phyloP scores from a whole-genome alignment of 495 filamentous ascomycete species.

The Trichocladium antarcticum region DNA sequence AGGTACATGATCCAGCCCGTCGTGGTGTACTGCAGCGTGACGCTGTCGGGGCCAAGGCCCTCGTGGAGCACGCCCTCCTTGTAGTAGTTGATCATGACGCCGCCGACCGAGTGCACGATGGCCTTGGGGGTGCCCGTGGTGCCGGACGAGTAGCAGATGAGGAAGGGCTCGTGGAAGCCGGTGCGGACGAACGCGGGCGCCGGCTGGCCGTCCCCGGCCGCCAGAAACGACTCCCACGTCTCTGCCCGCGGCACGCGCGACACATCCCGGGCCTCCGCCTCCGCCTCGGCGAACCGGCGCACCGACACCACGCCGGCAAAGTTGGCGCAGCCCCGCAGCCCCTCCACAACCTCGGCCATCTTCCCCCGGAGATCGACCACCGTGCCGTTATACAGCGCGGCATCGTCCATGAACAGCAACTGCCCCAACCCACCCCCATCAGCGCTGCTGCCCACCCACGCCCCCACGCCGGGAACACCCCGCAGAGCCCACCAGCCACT shows the following conservation, averaged over 20 bases:
- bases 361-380: slow-evolving; percentile 57
- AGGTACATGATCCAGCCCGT: slow-evolving; percentile 87
- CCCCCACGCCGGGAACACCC: too few species aligned
- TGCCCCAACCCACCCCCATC: too few species aligned
- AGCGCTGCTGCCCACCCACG: too few species aligned
- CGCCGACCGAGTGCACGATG: slow-evolving; percentile 61
- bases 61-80: slow-evolving; percentile 57
- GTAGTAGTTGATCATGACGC: slow-evolving; percentile 42
- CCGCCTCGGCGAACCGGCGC: slow-evolving; percentile 49
- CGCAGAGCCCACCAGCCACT: too few species aligned
- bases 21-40: slow-evolving; percentile 48
- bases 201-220: slow-evolving; percentile 26
- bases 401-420: slow-evolving; percentile 70
- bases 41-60: slow-evolving; percentile 36
- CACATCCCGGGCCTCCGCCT: slow-evolving; percentile 48
- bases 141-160: slow-evolving; percentile 61
- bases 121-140: slow-evolving; percentile 68
- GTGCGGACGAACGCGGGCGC: slow-evolving; percentile 45
- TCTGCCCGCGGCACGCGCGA: slow-evolving; percentile 41
- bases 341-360: slow-evolving; percentile 53
- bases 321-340: slow-evolving; percentile 46
- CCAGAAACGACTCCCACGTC: slow-evolving; percentile 44
- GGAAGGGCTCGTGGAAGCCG: slow-evolving; percentile 56
- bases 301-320: slow-evolving; percentile 56
- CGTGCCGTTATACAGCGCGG: slow-evolving; percentile 68